A percentile compares a stretch with the other conserved stretches of the same genome.
Evolutionary conservation across 495 filamentous ascomycete species (phyloP).

Genomic region (Neurospora discreta): DNA sequence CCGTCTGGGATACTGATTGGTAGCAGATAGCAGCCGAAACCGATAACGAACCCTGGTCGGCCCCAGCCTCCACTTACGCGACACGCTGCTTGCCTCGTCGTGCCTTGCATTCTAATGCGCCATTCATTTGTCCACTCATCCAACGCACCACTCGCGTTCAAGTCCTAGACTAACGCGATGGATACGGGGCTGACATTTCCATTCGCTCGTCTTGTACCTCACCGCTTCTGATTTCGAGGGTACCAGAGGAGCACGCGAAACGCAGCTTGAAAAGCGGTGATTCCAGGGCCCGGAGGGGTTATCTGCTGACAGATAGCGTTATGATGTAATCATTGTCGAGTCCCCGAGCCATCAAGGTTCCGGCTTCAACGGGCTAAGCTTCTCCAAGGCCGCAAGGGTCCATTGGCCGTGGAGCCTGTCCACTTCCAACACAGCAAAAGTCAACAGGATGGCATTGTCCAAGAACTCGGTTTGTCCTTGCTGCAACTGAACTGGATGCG

Average conservation of each 20-base stretch:
- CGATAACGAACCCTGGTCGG: background rate
- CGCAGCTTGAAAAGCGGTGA: background rate
- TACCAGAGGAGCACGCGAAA: background rate
- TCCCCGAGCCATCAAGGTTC: background rate
- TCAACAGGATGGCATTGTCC: background rate
- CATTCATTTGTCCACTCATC: background rate
- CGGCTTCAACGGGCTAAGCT: background rate
- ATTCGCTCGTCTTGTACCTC: background rate
- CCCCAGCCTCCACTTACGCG: background rate
- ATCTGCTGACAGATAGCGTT: background rate
- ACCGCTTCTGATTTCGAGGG: background rate
- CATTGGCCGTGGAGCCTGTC: background rate
- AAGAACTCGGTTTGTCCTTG: background rate
- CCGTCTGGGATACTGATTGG: background rate
- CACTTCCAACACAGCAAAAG: background rate
- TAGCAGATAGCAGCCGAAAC: background rate
- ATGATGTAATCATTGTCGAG: background rate
- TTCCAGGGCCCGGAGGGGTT: background rate
- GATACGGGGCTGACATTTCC: background rate
- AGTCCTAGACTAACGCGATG: background rate
- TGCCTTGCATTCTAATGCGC: background rate
- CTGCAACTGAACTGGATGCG: background rate
- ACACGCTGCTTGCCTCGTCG: background rate
- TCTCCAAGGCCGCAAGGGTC: background rate
- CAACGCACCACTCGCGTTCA: background rate